Base-by-base conservation (phyloP, 805 yeast species). In the Wickerhamomyces bisporus region DNA sequence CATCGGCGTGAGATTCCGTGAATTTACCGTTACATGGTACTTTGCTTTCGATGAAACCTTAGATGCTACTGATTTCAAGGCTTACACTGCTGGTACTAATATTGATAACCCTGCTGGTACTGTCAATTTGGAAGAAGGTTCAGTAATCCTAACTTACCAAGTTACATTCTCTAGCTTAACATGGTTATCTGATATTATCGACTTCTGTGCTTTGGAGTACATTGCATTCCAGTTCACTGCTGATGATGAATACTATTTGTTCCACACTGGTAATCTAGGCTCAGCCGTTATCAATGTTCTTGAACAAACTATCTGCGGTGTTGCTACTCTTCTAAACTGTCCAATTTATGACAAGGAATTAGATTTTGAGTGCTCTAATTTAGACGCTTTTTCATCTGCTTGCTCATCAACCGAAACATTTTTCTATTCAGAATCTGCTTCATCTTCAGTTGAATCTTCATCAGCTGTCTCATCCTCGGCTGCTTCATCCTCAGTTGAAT, bases 101-200 rank as follows among this genome's bases (percentile, higher is more conserved):
- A 26, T 48, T 12, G 6, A 26, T 7, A 27, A 38, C 30, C 13
- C 42, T 7, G 14, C 19, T 6, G 52, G 47, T 32, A 30, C 9
- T 6, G 51, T 42, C 9, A 49, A 49, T 39, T 33, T 46, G 17
- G 44, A 44, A 19, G 37, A 44, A 16, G 49, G 49, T 36, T 21
- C 45, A 3, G 41, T 42, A 29, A 26, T 42, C 18, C 36, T 38
- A 4, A 19, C 38, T 6, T 49, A 49, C 21, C 24, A 21, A 3
- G 43, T 41, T 10, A 26, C 34, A 5, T 14, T 40, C 26, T 35
- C 43, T 5, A 3, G 14, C 6, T 26, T 39, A 5, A 35, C 42
- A 1, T 26, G 6, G 21, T 8, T 35, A 3, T 14, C 35, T 10
- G 31, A 30, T 20, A 15, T 39, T 13, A 17, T 24, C n/a, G 16